Evolutionary conservation across 768 basidiomycete genomes (phyloP), one percentile per base, ranked within the genome.

Genomic region (Solioccasus polychromus): DNA sequence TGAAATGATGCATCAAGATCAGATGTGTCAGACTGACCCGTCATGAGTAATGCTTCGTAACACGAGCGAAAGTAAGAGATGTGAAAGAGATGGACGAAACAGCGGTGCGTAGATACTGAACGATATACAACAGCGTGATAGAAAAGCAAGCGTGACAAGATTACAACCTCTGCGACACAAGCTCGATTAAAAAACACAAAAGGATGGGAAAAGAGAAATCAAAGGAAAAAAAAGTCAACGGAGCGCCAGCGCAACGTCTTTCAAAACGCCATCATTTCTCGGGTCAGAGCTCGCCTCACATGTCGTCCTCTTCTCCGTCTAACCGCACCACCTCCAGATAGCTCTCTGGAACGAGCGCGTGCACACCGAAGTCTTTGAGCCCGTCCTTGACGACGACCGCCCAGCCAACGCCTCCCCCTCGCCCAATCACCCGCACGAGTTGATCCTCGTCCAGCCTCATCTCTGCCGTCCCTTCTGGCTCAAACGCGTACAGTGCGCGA

Each of bases 351-450:
- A 90, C 88, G 25, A 90, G 74, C 7, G 85, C 86, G 65, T 88
- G 85, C 5, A 65, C 57, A 12, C 63, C 64, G n/a, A 57, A 63
- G 37, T 66, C 73, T 28, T 63, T 68, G 36, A 57, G 53, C 15
- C 63, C 53, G 30, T 62, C 66, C 43, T 69, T 75, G 48, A 79
- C 72, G 2, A 81, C 88, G 8, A 90, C 81, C 0, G 85, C 88
- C 88, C 88, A 89, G 0, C 88, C 88, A 3, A 84, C 82, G 0
- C 86, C 86, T 0, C 88, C 87, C 4, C 88, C 86, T 38, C 86
- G 58, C 9, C 87, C 87, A 3, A 89, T 64, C 22, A 90, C 86
- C 2, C 72, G 71, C 12, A 92, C 82, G 37, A 86, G 52, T 67
- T 92, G 86, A 36, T 83, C 90, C 64, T 89, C 86, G 52, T 74